Evolutionary conservation across 148 eudicot genomes (phyloP), one percentile per base, ranked within the genome.

Genomic region (Linanthus parryae): DNA sequence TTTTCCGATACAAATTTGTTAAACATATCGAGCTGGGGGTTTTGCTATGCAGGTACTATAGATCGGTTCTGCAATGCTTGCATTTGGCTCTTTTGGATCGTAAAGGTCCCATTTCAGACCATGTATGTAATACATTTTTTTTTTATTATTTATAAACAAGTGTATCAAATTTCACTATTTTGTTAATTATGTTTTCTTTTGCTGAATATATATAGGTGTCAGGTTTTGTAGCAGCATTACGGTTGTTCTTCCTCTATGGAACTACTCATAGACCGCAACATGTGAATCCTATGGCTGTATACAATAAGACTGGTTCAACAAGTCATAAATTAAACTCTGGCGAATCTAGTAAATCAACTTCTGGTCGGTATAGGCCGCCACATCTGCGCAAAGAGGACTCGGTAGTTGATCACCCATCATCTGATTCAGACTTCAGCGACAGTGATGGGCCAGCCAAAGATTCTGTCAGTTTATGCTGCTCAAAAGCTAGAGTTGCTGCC

Each of bases 381-480:
- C 99, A 94, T 66, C 60, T 88, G 79, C 88, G 99, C 34, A 69
- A 65, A 44, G 76, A 75, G 51, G 66, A 44, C 62, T 16, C 24
- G 28, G 52, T 60, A 45, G 62, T 37, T 45, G 77, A 74, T 54
- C 54, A 34, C 57, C 57, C 66, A 3, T 88, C 95, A 42, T 92
- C 99, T 28, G 99, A 94, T 78, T 94, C 99, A 43, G 99, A 94
- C 52, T 80, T 56, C 52, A 94, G 99, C 63, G 96, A 88, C 62
- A 68, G 64, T 62, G 99, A 94, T 54, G 81, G 75, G 62, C 49
- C 72, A 46, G 27, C 58, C 45, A 74, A 50, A 67, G 87, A 68
- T 52, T 39, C 53, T 30, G 61, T 56, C 45, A 68, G 41, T 68
- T 44, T 35, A 34, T 74, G 52, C 54, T 69, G 77, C 63, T 70